Evolutionary conservation across 2,329 filamentous ascomycete genomes (phyloP), one percentile per base, ranked within the genome.

Genomic region (Fusarium pilosicola): DNA sequence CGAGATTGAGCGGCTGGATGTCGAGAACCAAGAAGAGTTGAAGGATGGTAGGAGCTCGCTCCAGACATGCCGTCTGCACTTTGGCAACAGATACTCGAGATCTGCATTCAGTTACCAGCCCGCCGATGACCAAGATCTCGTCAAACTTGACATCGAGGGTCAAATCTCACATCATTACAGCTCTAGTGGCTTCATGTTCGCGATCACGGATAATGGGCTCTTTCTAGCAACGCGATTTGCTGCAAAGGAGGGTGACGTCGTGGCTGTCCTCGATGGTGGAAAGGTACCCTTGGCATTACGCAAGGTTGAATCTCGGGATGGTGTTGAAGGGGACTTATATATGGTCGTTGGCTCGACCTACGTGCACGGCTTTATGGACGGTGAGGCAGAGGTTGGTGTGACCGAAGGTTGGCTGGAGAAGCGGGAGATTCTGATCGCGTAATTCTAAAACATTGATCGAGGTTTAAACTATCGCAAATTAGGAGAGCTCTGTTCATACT

Each of bases 351-450:
- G 68, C 7, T 38, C 67, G 1, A 30, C 71, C 2, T 74, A 74
- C 18, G 63, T 74, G 2, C 71, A 74, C n/a, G 71, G 68, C 0
- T 72, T 74, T 10, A 74, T 74, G 71, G 67, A 74, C 34, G 60
- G 71, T 0, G 34, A 72, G 34, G 63, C 44, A 0, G 59, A 72
- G 12, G 7, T 4, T 13, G 66, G 48, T 0, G 62, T 71, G 2
- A 3, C 12, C 1, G n/a, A 68, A 11, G 55, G 58, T 1, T 71
- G 56, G 62, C 18, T 74, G 7, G 6, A 58, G n/a, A 71, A 64
- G 49, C 22, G 48, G 18, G 49, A 74, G 20, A 44, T 61, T 7
- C 17, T 71, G 1, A 18, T 74, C 3, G 49, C 20, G 10, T 73
- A 2, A 51, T n/a, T 14, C 7, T 11, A 0, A 3, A 36, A 17